A percentile compares a stretch with the other conserved stretches of the same genome.
phyloP scores from a whole-genome alignment of 2,329 filamentous ascomycete genomes.

The Dryadomyces sulphureus region DNA sequence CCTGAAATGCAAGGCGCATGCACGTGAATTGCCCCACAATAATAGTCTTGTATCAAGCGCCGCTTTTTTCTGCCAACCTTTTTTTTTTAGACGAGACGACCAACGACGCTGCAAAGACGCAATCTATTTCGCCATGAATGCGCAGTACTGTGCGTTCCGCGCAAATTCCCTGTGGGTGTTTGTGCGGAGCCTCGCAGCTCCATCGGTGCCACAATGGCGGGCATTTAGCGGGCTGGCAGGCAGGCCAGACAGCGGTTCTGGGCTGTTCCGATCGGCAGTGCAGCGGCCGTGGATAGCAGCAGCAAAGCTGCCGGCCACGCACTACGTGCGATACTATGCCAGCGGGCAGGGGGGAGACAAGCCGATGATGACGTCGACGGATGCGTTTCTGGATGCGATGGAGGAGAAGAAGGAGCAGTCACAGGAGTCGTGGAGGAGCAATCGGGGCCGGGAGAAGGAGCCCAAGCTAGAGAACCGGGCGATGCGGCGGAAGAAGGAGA shows the following conservation, averaged over 20 bases:
- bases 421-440: background rate
- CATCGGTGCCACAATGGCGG: background rate
- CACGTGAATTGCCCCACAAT: background rate
- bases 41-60: background rate
- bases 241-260: background rate
- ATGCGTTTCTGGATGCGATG: background rate
- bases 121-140: constrained; percentile 2
- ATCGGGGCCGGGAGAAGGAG: no score
- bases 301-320: no score
- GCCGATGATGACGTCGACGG: background rate
- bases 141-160: constrained; percentile 7
- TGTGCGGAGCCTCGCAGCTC: constrained; percentile 7
- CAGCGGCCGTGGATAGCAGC: no score
- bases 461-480: background rate
- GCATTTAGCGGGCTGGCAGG: background rate
- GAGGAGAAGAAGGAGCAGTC: background rate
- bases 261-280: background rate
- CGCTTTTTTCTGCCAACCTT: background rate
- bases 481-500: background rate
- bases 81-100: background rate
- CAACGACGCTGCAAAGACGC: background rate
- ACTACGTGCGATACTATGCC: background rate
- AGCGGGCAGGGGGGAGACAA: background rate
- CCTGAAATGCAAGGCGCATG: background rate
- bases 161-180: constrained; percentile 9